Percentiles rank a stretch among this genome's conserved stretches.
phyloP scores from a whole-genome alignment of 768 basidiomycete genomes.

The Boletellus sp. region DNA sequence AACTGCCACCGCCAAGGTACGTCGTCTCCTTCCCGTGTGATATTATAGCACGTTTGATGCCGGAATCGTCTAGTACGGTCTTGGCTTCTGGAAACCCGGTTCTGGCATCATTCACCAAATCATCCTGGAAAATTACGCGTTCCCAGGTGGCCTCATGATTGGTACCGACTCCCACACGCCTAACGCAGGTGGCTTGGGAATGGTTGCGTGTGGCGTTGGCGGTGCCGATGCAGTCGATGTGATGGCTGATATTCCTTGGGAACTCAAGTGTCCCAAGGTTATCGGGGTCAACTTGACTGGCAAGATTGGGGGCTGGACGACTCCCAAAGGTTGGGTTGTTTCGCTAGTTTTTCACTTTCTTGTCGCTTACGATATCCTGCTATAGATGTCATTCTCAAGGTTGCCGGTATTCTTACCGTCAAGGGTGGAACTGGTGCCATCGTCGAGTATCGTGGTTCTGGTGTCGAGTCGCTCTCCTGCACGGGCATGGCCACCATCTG shows the following conservation, averaged over 20 bases:
- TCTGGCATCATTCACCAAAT: conserved; percentile 99
- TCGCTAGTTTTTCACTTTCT: not conserved
- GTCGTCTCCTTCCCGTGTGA: conserved; percentile 11
- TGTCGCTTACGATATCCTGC: conserved; percentile 9
- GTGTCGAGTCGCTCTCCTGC: conserved; percentile 94
- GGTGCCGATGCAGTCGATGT: conserved; percentile 85
- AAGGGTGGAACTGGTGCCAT: conserved; percentile 99
- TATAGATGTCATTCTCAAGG: conserved; percentile 95
- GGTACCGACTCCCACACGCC: conserved; percentile 99
- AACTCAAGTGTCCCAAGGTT: conserved; percentile 98
- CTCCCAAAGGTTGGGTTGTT: conserved; percentile 75
- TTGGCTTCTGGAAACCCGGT: conserved; percentile 99
- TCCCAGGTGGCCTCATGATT: conserved; percentile 99
- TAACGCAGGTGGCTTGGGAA: conserved; percentile 98
- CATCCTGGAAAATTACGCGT: conserved; percentile 98
- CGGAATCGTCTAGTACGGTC: conserved; percentile 67
- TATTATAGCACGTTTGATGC: not conserved
- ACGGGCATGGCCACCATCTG: conserved; percentile 99
- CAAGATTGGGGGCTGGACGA: conserved; percentile 94
- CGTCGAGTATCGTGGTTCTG: conserved; percentile 93
- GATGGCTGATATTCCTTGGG: conserved; percentile 98
- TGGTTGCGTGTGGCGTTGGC: conserved; percentile 99
- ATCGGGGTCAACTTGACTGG: conserved; percentile 97
- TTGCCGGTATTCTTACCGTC: conserved; percentile 97
- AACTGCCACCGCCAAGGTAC: conserved; percentile 88